A percentile compares a stretch with the other conserved stretches of the same genome.
These are phyloP conservation scores for Plasmodium reichenowi DNA, from an alignment of 169 alveolate genomes.

Conservation along the genomic window DNA sequence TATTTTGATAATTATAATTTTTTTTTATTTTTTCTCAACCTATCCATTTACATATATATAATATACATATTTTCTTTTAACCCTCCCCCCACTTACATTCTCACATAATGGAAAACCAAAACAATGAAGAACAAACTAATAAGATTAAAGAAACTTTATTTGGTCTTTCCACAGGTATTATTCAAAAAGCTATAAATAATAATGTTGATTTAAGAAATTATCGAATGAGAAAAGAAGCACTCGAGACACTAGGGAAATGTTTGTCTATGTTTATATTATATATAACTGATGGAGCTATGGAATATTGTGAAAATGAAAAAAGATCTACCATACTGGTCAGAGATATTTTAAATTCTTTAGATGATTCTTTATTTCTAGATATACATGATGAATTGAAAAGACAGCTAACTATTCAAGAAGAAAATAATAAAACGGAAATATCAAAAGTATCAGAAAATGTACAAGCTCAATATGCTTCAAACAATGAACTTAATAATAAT, in stretches of 20 bases:
- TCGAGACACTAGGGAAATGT: constrained; percentile 38
- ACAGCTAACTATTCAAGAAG: constrained; percentile 49
- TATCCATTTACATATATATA: no score
- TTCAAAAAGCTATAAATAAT: constrained; percentile 42
- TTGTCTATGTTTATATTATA: constrained; percentile 63
- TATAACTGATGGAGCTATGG: constrained; percentile 71
- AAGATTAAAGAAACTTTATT: constrained; percentile 44
- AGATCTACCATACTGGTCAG: constrained; percentile 31
- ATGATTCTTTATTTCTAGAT: constrained; percentile 61
- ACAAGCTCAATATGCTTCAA: not conserved
- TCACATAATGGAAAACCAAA: constrained; percentile 26
- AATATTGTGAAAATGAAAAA: constrained; percentile 63
- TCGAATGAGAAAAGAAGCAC: constrained; percentile 47
- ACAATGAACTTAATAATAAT: not conserved
- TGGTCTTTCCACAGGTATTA: constrained; percentile 40
- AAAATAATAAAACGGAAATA: constrained; percentile 34
- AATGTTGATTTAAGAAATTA: constrained; percentile 35
- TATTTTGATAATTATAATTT: not conserved
- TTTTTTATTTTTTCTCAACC: not conserved
- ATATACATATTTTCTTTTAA: not conserved
- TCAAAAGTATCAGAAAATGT: not conserved
- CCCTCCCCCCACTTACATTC: not conserved
- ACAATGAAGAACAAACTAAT: constrained; percentile 21
- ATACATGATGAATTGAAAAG: constrained; percentile 53
- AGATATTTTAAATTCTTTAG: constrained; percentile 53